Conservation (phyloP, 495 filamentous ascomycete species). For the Tirmania nivea region DNA sequence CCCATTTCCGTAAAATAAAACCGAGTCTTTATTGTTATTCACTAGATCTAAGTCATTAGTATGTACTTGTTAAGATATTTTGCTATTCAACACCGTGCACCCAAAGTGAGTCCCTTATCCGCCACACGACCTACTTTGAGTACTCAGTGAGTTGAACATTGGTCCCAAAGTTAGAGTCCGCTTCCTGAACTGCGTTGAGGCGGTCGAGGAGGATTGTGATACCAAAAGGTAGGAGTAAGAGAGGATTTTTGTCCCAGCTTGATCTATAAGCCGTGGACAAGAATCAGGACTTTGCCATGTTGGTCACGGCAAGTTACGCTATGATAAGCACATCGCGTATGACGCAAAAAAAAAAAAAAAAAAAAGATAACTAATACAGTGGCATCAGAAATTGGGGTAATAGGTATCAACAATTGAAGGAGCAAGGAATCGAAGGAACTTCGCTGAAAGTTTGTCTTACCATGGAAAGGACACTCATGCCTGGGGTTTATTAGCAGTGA, state of each 20-base stretch:
- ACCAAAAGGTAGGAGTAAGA: no score
- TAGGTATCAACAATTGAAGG: neutral
- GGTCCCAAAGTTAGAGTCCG: no score
- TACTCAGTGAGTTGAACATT: no score
- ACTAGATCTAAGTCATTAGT: neutral
- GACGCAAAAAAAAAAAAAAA: neutral
- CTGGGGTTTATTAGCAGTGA: constrained; percentile 4
- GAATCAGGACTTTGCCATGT: no score
- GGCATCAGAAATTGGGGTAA: no score
- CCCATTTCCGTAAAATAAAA: neutral
- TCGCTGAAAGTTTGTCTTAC: constrained; percentile 1
- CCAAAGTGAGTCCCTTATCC: no score
- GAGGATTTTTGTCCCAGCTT: no score
- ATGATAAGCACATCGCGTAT: neutral
- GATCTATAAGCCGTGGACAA: no score
- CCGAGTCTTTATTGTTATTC: neutral
- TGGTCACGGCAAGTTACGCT: no score
- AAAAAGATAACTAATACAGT: neutral
- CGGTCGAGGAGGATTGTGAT: no score
- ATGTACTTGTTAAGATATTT: neutral
- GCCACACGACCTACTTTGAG: no score
- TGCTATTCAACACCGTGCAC: neutral
- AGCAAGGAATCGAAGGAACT: neutral
- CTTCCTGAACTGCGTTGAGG: no score
- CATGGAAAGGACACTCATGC: constrained; percentile 21